Evolutionary conservation across 2,329 filamentous ascomycete species (phyloP).

Genomic region (Fusarium papillatum): DNA sequence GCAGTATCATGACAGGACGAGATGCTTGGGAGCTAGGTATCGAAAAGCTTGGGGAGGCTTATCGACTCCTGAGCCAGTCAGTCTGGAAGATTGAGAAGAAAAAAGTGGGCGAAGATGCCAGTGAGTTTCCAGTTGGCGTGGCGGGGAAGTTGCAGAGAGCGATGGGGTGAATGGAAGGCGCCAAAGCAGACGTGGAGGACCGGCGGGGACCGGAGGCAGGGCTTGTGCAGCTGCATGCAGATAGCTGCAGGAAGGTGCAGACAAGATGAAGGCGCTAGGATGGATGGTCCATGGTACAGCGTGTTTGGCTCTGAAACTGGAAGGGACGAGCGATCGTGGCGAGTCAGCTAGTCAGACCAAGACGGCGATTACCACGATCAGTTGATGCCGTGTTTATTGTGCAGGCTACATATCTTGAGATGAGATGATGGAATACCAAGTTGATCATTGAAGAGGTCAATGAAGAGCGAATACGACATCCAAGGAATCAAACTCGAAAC

Average conservation of each 20-base stretch:
- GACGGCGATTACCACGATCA: background rate
- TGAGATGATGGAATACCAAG: background rate
- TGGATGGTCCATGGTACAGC: background rate
- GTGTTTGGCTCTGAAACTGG: slow-evolving; percentile 24
- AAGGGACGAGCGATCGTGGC: slow-evolving; percentile 22
- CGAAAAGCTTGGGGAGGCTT: slow-evolving; percentile 10
- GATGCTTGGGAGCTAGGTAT: slow-evolving; percentile 26
- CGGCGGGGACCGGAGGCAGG: slow-evolving; percentile 42
- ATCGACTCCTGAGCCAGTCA: slow-evolving; percentile 11
- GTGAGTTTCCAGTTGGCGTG: slow-evolving; percentile 18
- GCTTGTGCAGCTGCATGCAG: slow-evolving; percentile 41
- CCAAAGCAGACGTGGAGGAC: slow-evolving; percentile 28
- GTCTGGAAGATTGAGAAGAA: slow-evolving; percentile 6
- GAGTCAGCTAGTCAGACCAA: slow-evolving; percentile 27
- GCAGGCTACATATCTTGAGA: background rate
- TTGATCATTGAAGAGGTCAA: background rate
- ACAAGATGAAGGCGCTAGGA: slow-evolving; percentile 30
- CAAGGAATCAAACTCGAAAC: background rate
- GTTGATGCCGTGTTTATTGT: background rate
- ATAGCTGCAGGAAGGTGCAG: slow-evolving; percentile 30
- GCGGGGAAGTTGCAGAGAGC: slow-evolving; percentile 32
- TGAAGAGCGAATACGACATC: background rate
- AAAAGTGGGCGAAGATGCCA: slow-evolving; percentile 24
- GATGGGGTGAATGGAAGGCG: slow-evolving; percentile 21
- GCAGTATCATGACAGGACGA: slow-evolving; percentile 24